Conservation (phyloP, 1,284 basidiomycete genomes). For the Phellopilus nigrolimitatus region DNA sequence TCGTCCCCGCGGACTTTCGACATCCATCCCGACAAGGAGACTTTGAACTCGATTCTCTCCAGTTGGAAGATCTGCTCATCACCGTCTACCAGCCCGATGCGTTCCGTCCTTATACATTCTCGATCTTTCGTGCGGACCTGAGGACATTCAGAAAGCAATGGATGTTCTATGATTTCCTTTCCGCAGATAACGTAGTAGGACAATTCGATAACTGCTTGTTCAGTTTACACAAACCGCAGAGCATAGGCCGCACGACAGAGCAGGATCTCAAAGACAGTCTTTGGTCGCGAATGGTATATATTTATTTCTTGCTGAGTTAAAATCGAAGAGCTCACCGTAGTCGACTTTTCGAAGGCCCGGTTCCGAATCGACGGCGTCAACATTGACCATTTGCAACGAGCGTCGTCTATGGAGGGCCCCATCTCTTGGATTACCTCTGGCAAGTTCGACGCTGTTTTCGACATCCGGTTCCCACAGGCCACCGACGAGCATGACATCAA, state of each 20-base stretch:
- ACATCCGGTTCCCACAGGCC: conserved; percentile 94
- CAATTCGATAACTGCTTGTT: conserved; percentile 98
- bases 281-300: conserved; percentile 83
- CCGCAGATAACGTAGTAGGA: conserved; percentile 92
- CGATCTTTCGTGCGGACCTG: conserved; percentile 93
- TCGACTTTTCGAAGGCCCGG: conserved; percentile 58
- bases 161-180: conserved; percentile 91
- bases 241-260: conserved; percentile 85
- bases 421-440: conserved; percentile 97
- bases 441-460: conserved; percentile 93
- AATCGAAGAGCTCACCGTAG: background rate
- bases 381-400: conserved; percentile 92
- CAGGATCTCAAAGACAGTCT: conserved; percentile 76
- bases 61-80: conserved; percentile 89
- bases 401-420: conserved; percentile 80
- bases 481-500: conserved; percentile 77
- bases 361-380: conserved; percentile 96
- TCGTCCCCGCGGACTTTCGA: conserved; percentile 79
- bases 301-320: background rate
- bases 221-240: conserved; percentile 95
- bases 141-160: conserved; percentile 86
- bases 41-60: conserved; percentile 88
- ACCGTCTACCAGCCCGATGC: conserved; percentile 92
- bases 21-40: conserved; percentile 75
- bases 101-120: conserved; percentile 92